phyloP scores from a whole-genome alignment of 441 rosid genomes.

The Corymbia calophylla region DNA sequence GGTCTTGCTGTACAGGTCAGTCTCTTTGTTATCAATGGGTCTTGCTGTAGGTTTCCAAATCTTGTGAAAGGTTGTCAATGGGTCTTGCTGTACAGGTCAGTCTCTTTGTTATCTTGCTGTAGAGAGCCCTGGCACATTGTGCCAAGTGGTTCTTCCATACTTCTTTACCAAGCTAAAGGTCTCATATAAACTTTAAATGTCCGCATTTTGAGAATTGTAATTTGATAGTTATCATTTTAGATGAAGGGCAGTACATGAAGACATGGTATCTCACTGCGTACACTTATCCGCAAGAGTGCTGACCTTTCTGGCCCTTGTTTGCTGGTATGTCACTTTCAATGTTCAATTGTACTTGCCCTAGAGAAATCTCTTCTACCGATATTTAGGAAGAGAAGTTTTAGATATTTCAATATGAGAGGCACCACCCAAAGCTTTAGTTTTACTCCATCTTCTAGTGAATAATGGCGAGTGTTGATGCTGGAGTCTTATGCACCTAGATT shows the following conservation, averaged over 20 bases:
- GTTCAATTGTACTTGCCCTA: background rate
- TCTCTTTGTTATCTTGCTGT: conserved; percentile 3
- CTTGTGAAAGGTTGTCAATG: conserved; percentile 84
- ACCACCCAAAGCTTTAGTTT: background rate
- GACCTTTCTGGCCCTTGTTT: conserved; percentile 81
- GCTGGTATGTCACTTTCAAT: conserved; percentile 40
- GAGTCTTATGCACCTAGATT: conserved; percentile 38
- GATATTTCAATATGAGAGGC: background rate
- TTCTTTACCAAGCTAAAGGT: background rate
- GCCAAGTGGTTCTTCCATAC: background rate
- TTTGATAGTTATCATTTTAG: conserved; percentile 30
- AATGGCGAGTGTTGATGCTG: background rate
- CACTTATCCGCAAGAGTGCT: conserved; percentile 78
- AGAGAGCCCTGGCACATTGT: background rate
- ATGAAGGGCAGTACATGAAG: conserved; percentile 98
- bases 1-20: conserved; percentile 81
- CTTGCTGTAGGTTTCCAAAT: conserved; percentile 46
- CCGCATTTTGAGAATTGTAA: conserved; percentile 7
- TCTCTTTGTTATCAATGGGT: background rate
- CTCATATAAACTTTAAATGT: background rate
- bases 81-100: conserved; percentile 85
- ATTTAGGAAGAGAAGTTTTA: background rate
- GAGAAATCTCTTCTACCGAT: background rate
- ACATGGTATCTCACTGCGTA: conserved; percentile 95
- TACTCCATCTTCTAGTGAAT: background rate